Evolutionary conservation across 257 asterid genomes (phyloP).

Genomic region (Penstemon davidsonii): DNA sequence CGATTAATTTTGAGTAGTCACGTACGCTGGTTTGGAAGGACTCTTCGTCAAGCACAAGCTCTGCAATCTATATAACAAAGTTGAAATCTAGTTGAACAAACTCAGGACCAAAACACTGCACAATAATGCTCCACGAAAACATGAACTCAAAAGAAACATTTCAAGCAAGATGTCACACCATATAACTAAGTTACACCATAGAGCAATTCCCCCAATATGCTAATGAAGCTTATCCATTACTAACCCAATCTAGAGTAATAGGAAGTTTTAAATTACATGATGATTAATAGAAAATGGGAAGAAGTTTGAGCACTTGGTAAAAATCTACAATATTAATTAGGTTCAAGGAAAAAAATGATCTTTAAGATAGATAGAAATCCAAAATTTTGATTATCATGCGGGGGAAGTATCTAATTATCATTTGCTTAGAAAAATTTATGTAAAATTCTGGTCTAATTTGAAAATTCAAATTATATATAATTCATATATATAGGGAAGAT

Average conservation of each 20-base stretch:
- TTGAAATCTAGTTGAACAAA: constrained; percentile 2
- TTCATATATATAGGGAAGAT: no score
- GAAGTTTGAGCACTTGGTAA: no score
- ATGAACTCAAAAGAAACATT: neutral
- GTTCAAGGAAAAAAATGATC: no score
- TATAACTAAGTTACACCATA: neutral
- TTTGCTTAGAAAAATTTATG: no score
- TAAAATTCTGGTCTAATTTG: no score
- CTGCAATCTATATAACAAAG: constrained; percentile 60
- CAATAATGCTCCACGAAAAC: neutral
- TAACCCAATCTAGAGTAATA: neutral
- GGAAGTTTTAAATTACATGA: neutral
- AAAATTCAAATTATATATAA: no score
- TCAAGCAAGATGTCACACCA: neutral
- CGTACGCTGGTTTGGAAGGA: constrained; percentile 68
- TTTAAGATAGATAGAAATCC: no score
- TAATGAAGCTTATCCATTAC: neutral
- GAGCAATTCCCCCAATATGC: no score
- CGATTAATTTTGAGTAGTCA: constrained; percentile 74
- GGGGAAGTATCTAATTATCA: no score
- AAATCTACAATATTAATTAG: no score
- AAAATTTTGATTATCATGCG: no score
- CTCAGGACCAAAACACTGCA: neutral
- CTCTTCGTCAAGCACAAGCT: constrained; percentile 62
- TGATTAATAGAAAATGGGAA: no score